These are phyloP conservation scores for Teunomyces kruisii DNA, from an alignment of 805 yeast genomes.

Conservation along the genomic window DNA sequence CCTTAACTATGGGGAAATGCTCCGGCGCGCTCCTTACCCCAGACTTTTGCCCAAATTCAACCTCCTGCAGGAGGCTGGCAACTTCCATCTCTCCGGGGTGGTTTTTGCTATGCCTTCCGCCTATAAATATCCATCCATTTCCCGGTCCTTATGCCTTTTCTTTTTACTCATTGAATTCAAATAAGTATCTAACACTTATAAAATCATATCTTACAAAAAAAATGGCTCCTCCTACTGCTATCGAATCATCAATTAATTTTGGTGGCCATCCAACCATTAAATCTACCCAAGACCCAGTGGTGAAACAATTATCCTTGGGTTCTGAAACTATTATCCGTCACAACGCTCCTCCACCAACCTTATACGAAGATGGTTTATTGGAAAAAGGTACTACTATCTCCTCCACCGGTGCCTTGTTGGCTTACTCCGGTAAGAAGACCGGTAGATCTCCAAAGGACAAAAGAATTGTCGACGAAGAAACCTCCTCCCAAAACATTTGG, in stretches of 20 bases:
- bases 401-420: conserved; percentile 91
- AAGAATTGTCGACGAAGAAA: conserved; percentile 92
- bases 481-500: conserved; percentile 85
- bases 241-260: conserved; percentile 44
- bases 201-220: conserved; percentile 13
- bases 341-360: conserved; percentile 88
- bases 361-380: conserved; percentile 90
- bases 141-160: conserved; percentile 4
- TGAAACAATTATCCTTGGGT: conserved; percentile 45
- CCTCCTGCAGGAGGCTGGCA: neutral
- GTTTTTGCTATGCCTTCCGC: neutral
- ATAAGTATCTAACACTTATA: neutral
- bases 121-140: conserved; percentile 9
- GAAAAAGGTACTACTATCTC: conserved; percentile 91
- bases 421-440: conserved; percentile 92
- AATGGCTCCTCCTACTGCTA: conserved; percentile 47
- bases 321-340: conserved; percentile 73
- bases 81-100: conserved; percentile 10
- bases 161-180: neutral
- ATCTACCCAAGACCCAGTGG: conserved; percentile 41
- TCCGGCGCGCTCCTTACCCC: conserved; percentile 23
- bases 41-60: conserved; percentile 13
- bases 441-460: conserved; percentile 99
- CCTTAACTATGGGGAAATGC: conserved; percentile 4
- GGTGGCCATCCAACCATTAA: conserved; percentile 40